Evolutionary conservation across 192 early-diverging fungal genomes (phyloP).

Genomic region (Lunasporangiospora selenospora): DNA sequence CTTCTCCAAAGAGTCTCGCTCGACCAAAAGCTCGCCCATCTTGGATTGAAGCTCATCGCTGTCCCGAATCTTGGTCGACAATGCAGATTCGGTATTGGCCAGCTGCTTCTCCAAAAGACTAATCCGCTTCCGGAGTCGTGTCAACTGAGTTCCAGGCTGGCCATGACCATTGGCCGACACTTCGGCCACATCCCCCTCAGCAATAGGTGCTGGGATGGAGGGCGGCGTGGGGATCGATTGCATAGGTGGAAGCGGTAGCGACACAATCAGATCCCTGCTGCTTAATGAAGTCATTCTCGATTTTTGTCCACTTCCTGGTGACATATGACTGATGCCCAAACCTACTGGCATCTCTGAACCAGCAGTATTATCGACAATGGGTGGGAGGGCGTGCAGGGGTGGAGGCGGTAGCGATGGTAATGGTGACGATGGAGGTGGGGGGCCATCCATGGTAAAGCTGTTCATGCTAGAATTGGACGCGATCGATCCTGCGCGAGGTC

Average conservation of each 20-base stretch:
- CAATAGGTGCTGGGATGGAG: too few species aligned
- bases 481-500: slow-evolving; percentile 17
- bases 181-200: too few species aligned
- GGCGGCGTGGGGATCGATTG: too few species aligned
- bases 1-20: slow-evolving; percentile 12
- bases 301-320: too few species aligned
- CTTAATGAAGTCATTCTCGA: too few species aligned
- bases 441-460: slow-evolving; percentile 15
- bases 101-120: slow-evolving; percentile 22
- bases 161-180: too few species aligned
- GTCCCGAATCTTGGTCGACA: slow-evolving; percentile 19
- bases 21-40: slow-evolving; percentile 6
- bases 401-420: slow-evolving; percentile 2
- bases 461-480: slow-evolving; percentile 18
- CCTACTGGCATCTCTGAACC: too few species aligned
- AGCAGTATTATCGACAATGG: too few species aligned
- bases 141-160: slow-evolving; percentile 14
- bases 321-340: too few species aligned
- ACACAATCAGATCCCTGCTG: too few species aligned
- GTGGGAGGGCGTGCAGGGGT: not conserved
- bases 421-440: slow-evolving; percentile 1
- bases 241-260: too few species aligned
- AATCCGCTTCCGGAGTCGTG: slow-evolving; percentile 14
- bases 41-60: slow-evolving; percentile 9
- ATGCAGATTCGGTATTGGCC: slow-evolving; percentile 9